Evolutionary conservation across 2,329 filamentous ascomycete genomes (phyloP).

Genomic region (Colletotrichum sp.): DNA sequence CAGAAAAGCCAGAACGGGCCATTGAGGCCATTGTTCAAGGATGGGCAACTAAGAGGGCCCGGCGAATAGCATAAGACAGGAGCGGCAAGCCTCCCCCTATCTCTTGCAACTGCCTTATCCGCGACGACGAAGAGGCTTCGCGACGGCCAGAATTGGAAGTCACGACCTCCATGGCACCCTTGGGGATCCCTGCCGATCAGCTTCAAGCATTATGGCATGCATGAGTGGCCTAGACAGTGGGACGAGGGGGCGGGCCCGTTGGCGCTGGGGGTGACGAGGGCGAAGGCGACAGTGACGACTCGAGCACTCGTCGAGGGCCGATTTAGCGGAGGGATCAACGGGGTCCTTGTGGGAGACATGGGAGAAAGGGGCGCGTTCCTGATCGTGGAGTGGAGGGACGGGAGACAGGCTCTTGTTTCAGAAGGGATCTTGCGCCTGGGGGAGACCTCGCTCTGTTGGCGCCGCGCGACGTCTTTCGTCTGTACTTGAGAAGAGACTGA

Average conservation of each 20-base stretch:
- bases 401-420: conserved; percentile 21
- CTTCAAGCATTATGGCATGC: conserved; percentile 20
- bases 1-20: not conserved
- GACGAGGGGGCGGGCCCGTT: conserved; percentile 5
- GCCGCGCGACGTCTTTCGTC: conserved; percentile 16
- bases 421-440: conserved; percentile 10
- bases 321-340: conserved; percentile 13
- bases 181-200: conserved; percentile 18
- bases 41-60: not conserved
- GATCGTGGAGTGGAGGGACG: conserved; percentile 17
- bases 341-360: not conserved
- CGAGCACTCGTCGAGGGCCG: not conserved
- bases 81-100: not conserved
- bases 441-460: conserved; percentile 5
- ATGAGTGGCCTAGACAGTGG: conserved; percentile 17
- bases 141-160: conserved; percentile 1
- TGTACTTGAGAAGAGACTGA: not conserved
- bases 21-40: not conserved
- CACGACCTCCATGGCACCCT: conserved; percentile 4
- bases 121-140: conserved; percentile 2
- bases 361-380: conserved; percentile 1
- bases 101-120: conserved; percentile 19
- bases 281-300: conserved; percentile 1
- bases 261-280: not conserved
- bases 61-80: conserved; percentile 11